A percentile compares a stretch with the other conserved stretches of the same genome.
phyloP scores from a whole-genome alignment of 2,329 filamentous ascomycete genomes.

The Claviceps sorghi region DNA sequence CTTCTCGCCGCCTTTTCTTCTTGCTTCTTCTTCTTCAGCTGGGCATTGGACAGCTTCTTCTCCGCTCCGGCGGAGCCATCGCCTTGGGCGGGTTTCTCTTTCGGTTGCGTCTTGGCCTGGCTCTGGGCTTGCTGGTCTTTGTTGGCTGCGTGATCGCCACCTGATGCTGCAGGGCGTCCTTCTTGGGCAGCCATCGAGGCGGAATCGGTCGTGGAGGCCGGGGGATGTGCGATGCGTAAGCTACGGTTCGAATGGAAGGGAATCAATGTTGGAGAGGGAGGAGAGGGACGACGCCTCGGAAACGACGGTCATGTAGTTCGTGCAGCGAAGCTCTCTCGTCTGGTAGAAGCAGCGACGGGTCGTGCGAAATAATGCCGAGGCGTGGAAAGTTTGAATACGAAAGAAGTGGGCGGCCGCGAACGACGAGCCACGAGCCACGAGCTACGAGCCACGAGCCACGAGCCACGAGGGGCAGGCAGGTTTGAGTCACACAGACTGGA shows the following conservation, averaged over 20 bases:
- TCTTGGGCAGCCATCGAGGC: conserved; percentile 19
- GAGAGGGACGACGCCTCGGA: background rate
- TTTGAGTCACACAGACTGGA: background rate
- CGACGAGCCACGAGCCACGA: too few species aligned
- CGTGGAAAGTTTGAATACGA: background rate
- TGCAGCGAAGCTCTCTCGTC: background rate
- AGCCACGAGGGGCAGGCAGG: too few species aligned
- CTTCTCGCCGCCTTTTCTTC: conserved; percentile 82
- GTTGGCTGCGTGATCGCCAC: conserved; percentile 12
- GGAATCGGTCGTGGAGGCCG: background rate
- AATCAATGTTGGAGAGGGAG: background rate
- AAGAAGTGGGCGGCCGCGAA: background rate
- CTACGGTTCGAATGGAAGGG: background rate
- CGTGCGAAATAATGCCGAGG: background rate
- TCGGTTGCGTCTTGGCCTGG: conserved; percentile 10
- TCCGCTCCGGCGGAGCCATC: conserved; percentile 15
- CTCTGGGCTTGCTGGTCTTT: conserved; percentile 12
- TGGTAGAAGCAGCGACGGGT: background rate
- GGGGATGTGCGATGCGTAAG: background rate
- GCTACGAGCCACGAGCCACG: too few species aligned
- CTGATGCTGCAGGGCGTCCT: conserved; percentile 15
- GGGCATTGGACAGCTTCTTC: conserved; percentile 55
- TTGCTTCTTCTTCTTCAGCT: conserved; percentile 78
- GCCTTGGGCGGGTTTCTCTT: conserved; percentile 8
- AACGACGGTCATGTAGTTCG: background rate